phyloP scores from a whole-genome alignment of 2,329 filamentous ascomycete species.

The Ophiostoma sp. region DNA sequence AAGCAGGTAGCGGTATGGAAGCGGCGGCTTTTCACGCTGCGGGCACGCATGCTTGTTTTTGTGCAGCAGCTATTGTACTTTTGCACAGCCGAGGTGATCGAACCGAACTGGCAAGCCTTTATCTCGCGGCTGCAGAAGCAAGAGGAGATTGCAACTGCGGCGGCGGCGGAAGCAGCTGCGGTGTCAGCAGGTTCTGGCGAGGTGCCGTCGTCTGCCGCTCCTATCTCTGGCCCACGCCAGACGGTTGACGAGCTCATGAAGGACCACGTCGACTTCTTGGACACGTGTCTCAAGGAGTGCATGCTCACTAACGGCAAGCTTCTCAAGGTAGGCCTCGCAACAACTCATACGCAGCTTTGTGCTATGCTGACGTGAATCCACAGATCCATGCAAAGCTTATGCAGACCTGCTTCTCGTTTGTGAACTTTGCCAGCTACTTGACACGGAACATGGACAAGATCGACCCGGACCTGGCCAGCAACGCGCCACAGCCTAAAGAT shows the following conservation, averaged over 20 bases:
- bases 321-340: conserved; percentile 57
- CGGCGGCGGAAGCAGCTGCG: conserved; percentile 26
- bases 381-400: conserved; percentile 97
- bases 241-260: conserved; percentile 99
- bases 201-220: conserved; percentile 22
- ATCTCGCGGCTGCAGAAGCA: conserved; percentile 76
- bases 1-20: conserved; percentile 84
- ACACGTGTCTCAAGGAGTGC: conserved; percentile 96
- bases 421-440: conserved; percentile 80
- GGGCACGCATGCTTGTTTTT: conserved; percentile 92
- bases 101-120: conserved; percentile 92
- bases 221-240: conserved; percentile 38
- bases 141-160: conserved; percentile 36
- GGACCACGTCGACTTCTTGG: conserved; percentile 95
- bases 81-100: conserved; percentile 93
- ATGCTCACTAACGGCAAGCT: conserved; percentile 98
- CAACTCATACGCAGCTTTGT: background rate
- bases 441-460: conserved; percentile 77
- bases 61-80: conserved; percentile 96
- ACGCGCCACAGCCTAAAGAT: conserved; percentile 50
- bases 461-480: conserved; percentile 67
- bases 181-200: conserved; percentile 29
- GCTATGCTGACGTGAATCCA: background rate
- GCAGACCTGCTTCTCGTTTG: conserved; percentile 92
- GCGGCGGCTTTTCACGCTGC: conserved; percentile 80